Percentiles rank a stretch among this genome's conserved stretches.
phyloP scores from a whole-genome alignment of 1,284 basidiomycete species.

The Tilletia horrida region DNA sequence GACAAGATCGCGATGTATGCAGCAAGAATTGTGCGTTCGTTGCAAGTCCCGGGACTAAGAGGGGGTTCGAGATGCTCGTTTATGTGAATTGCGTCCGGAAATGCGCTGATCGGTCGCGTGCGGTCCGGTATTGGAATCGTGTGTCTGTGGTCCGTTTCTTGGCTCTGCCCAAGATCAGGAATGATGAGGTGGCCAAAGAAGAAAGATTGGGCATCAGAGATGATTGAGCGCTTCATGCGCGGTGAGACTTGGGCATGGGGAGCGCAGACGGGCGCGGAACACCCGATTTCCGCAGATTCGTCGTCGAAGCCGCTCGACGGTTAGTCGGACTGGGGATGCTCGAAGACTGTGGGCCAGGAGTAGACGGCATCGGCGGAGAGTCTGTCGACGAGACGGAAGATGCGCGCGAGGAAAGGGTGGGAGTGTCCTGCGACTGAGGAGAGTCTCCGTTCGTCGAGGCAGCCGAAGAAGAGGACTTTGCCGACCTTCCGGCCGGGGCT shows the following conservation, averaged over 20 bases:
- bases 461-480: not conserved
- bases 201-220: too few species aligned
- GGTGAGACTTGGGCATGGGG: conserved; percentile 6
- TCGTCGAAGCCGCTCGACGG: not conserved
- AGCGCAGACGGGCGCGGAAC: conserved; percentile 1
- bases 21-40: too few species aligned
- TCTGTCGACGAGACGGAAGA: conserved; percentile 9
- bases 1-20: too few species aligned
- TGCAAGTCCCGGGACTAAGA: too few species aligned
- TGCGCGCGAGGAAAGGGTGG: not conserved
- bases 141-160: too few species aligned
- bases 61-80: too few species aligned
- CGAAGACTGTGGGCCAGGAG: not conserved
- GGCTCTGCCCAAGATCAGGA: too few species aligned
- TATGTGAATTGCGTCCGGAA: too few species aligned
- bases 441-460: not conserved
- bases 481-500: not conserved
- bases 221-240: not conserved
- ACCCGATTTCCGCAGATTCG: conserved; percentile 1
- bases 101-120: too few species aligned
- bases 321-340: not conserved
- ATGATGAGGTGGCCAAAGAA: too few species aligned
- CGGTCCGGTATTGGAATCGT: too few species aligned
- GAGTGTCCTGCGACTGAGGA: conserved; percentile 7
- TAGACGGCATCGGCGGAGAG: conserved; percentile 2